A percentile compares a stretch with the other conserved stretches of the same genome.
Evolutionary conservation across 352 stramenopile genomes (phyloP).

Genomic region (Phytopythium vexans): DNA sequence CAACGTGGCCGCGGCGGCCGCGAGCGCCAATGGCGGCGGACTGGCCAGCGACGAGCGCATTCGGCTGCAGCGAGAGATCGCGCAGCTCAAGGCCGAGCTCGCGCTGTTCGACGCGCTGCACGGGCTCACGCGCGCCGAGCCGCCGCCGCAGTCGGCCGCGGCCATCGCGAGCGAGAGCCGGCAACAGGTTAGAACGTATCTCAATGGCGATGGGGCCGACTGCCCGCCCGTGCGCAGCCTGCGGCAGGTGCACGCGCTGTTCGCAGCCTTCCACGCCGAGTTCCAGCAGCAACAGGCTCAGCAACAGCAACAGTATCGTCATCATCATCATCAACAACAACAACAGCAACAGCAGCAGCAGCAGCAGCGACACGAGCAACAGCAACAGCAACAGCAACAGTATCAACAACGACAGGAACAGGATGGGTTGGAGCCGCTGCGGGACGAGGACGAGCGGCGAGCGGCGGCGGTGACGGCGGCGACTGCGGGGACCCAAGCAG

Average conservation of each 20-base stretch:
- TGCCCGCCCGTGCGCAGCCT: constrained; percentile 38
- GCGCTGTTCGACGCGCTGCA: constrained; percentile 61
- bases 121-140: constrained; percentile 29
- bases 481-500: too few relatives aligned
- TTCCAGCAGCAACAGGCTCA: constrained; percentile 15
- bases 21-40: constrained; percentile 3
- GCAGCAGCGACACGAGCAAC: not conserved
- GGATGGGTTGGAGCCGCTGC: too few relatives aligned
- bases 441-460: too few relatives aligned
- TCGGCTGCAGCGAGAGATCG: constrained; percentile 44
- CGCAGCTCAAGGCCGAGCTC: constrained; percentile 50
- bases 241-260: constrained; percentile 39
- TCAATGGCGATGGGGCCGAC: constrained; percentile 21
- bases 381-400: too few relatives aligned
- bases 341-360: not conserved
- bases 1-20: constrained; percentile 32
- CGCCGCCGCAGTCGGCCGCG: constrained; percentile 18
- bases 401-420: too few relatives aligned
- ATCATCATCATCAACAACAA: not conserved
- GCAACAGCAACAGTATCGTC: constrained; percentile 6
- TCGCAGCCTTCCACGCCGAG: constrained; percentile 39
- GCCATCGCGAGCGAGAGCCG: constrained; percentile 20
- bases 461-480: too few relatives aligned
- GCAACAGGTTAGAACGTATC: constrained; percentile 24
- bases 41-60: constrained; percentile 14